A percentile compares a stretch with the other conserved stretches of the same genome.
These are phyloP conservation scores for Pisolithus microcarpus DNA, from an alignment of 768 basidiomycete species.

Conservation along the genomic window DNA sequence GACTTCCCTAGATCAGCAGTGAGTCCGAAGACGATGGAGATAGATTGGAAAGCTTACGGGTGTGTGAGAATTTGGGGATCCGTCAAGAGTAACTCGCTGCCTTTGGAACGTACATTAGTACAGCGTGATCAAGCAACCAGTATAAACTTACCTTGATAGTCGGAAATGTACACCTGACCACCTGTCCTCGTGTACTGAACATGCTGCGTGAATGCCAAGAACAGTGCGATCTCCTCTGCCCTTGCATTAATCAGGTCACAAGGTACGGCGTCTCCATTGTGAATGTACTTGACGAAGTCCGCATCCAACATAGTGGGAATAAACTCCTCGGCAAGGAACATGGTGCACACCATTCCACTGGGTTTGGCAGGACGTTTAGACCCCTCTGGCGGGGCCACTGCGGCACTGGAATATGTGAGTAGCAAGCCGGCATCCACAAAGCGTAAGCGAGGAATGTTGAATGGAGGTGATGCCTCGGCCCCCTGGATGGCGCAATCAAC, in stretches of 20 bases:
- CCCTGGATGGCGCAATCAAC: neutral
- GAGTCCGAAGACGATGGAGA: too few relatives aligned
- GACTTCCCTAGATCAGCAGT: neutral
- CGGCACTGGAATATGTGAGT: neutral
- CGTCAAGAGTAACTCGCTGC: too few relatives aligned
- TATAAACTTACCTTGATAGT: too few relatives aligned
- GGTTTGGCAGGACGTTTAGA: neutral
- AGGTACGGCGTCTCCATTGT: neutral
- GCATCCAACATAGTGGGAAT: neutral
- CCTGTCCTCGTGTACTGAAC: too few relatives aligned
- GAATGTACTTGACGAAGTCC: too few relatives aligned
- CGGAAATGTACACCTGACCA: too few relatives aligned
- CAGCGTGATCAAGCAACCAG: too few relatives aligned
- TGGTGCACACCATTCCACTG: neutral
- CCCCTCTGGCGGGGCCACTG: neutral
- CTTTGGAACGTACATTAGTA: neutral
- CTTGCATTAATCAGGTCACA: neutral
- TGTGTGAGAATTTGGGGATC: too few relatives aligned
- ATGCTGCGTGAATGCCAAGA: neutral
- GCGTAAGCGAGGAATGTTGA: constrained; percentile 2
- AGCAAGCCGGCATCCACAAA: constrained; percentile 8
- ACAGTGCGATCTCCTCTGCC: neutral
- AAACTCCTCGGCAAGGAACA: neutral
- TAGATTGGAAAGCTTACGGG: too few relatives aligned
- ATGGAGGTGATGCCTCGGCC: neutral